These are phyloP conservation scores for Ceratocystis ficicola DNA, from an alignment of 2,329 filamentous ascomycete species.

Conservation along the genomic window DNA sequence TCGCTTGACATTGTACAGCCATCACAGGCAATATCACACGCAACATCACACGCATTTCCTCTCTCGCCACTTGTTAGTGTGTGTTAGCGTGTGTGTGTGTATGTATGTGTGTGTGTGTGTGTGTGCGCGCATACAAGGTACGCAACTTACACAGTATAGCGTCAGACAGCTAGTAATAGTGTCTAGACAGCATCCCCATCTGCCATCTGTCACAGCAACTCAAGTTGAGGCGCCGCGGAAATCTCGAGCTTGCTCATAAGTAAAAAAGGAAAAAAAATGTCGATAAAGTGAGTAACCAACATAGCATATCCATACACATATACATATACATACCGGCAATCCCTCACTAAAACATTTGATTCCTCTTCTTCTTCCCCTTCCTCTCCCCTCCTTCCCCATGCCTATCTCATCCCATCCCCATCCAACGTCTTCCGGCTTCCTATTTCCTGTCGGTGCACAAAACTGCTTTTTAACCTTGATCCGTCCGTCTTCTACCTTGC, in stretches of 20 bases:
- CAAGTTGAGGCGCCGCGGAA: not conserved
- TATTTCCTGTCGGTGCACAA: slow-evolving; percentile 7
- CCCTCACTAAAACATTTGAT: slow-evolving; percentile 5
- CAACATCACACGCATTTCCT: not conserved
- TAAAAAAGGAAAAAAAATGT: slow-evolving; percentile 32
- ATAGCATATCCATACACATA: not conserved
- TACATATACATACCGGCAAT: slow-evolving; percentile 10
- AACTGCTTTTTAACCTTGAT: slow-evolving; percentile 13
- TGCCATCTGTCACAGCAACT: not conserved
- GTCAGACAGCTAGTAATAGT: no score
- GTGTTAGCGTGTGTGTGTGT: not conserved
- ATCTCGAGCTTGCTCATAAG: not conserved
- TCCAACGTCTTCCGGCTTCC: slow-evolving; percentile 20
- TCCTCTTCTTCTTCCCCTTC: slow-evolving; percentile 19
- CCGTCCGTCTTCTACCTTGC: slow-evolving; percentile 1
- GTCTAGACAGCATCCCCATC: not conserved
- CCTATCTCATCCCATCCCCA: slow-evolving; percentile 17
- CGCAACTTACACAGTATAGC: slow-evolving; percentile 2
- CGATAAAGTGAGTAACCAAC: slow-evolving; percentile 40
- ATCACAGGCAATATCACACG: slow-evolving; percentile 4
- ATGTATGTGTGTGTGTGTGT: not conserved
- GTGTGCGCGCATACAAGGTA: slow-evolving; percentile 3
- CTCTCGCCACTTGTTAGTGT: not conserved
- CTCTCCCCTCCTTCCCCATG: slow-evolving; percentile 19
- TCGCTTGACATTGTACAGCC: not conserved